Evolutionary conservation across 2,329 filamentous ascomycete species (phyloP), one percentile per base, ranked within the genome.

Genomic region (Hypoxylon sp.): DNA sequence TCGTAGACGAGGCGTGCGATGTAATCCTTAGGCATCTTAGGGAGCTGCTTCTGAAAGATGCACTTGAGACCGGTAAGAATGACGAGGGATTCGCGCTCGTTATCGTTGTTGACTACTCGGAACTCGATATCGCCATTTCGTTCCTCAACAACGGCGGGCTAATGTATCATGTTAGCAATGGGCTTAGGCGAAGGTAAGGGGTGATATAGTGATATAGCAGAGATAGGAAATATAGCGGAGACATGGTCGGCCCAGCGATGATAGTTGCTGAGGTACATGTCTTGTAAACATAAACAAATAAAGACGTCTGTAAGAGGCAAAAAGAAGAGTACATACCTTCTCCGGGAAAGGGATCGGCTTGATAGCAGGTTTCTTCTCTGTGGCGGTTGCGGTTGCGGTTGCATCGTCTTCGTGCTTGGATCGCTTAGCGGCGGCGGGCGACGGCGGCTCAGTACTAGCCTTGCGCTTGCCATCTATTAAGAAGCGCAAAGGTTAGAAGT

Each of bases 1-100:
- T 99, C 94, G 74, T 99, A 99, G 51, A 99, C 94, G 5, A 99
- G 84, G 27, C 94, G 89, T 3, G 94, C 94, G 63, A 99, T 97
- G 71, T 99, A 99, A 68, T 97, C 94, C 72, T 97, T 97, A 9
- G 94, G 94, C 94, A 99, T 99, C 73, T 97, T 97, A 0, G 94
- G 94, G 4, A 99, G 79, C 69, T 99, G 94, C 65, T 97, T 97
- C 70, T 99, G 94, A 66, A 99, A 97, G 60, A 99, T 95, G 68
- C 92, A 96, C 70, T 97, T 99, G 46, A 99, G 78, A 9, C 94
- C 94, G 0, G 93, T 97, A 51, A 99, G 79, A 63, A 99, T 95
- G 67, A 97, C 95, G 61, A 92, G 86, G 67, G 90, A 95, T 66
- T 96, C 91, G 59, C 88, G 83, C 26, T 86, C 81, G 64, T 89